These are phyloP conservation scores for Diaporthe vaccinii DNA, from an alignment of 2,329 filamentous ascomycete species.

Conservation along the genomic window DNA sequence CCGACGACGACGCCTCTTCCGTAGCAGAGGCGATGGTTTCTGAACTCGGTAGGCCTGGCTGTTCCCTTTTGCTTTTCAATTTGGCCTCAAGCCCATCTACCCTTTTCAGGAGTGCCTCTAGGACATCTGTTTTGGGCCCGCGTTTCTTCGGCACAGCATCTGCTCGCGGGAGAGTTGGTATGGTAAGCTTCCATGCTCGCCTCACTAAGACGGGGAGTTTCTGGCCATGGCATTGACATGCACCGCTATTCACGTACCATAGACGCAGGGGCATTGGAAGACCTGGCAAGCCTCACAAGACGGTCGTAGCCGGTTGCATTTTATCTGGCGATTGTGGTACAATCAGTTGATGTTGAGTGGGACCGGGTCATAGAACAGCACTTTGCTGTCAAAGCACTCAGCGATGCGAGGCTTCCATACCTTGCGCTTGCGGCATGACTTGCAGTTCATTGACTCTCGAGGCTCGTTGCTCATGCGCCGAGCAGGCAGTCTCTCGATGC, in stretches of 20 bases:
- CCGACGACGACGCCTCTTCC: constrained; percentile 43
- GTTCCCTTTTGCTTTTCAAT: constrained; percentile 73
- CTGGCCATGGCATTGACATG: neutral
- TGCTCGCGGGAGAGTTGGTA: constrained; percentile 50
- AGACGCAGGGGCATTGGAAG: constrained; percentile 89
- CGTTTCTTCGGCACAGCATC: constrained; percentile 92
- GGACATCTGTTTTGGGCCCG: constrained; percentile 89
- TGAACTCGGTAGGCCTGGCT: constrained; percentile 45
- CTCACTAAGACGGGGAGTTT: neutral
- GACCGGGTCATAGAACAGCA: neutral
- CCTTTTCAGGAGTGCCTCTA: constrained; percentile 86
- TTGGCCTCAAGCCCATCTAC: constrained; percentile 88
- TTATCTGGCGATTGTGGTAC: constrained; percentile 72
- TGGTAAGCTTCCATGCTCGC: constrained; percentile 34
- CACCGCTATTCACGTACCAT: constrained; percentile 70
- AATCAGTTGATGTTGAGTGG: constrained; percentile 31
- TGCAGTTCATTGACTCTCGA: constrained; percentile 95
- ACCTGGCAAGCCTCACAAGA: constrained; percentile 91
- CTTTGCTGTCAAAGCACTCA: neutral
- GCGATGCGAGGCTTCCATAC: constrained; percentile 59
- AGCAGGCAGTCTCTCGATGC: constrained; percentile 82
- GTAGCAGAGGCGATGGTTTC: constrained; percentile 47
- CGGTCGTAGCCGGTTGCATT: constrained; percentile 88
- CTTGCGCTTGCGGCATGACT: constrained; percentile 93
- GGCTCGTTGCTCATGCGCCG: constrained; percentile 81